phyloP scores from a whole-genome alignment of 2,329 filamentous ascomycete species.

The Exserohilum rostratum region DNA sequence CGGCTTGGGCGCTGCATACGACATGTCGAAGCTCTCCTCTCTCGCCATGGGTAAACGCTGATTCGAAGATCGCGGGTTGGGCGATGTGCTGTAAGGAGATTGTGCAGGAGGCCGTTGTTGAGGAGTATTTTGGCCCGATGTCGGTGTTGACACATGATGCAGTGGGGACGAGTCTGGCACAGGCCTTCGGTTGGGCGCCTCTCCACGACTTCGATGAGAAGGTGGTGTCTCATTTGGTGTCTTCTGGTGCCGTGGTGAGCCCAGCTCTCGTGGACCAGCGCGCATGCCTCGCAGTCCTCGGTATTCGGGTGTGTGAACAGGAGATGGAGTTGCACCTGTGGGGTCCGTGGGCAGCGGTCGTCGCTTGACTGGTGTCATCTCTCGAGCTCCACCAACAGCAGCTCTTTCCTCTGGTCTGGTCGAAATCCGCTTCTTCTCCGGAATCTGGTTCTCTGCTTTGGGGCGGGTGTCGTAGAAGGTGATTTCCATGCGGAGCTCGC shows the following conservation, averaged over 20 bases:
- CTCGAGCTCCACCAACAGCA: slow-evolving; percentile 55
- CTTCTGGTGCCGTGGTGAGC: slow-evolving; percentile 42
- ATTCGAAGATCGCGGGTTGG: slow-evolving; percentile 33
- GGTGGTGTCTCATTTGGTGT: slow-evolving; percentile 25
- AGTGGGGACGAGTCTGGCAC: slow-evolving; percentile 35
- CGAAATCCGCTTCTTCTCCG: slow-evolving; percentile 59
- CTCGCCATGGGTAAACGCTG: slow-evolving; percentile 25
- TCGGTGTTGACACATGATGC: slow-evolving; percentile 22
- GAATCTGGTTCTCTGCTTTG: slow-evolving; percentile 72
- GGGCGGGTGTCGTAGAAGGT: slow-evolving; percentile 93
- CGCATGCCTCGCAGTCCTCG: slow-evolving; percentile 38
- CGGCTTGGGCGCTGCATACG: slow-evolving; percentile 45
- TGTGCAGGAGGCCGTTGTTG: slow-evolving; percentile 34
- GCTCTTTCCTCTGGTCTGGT: slow-evolving; percentile 46
- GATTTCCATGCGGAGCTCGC: slow-evolving; percentile 91
- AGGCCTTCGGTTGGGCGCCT: slow-evolving; percentile 38
- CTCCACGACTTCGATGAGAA: slow-evolving; percentile 27
- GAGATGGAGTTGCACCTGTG: slow-evolving; percentile 56
- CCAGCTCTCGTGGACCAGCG: slow-evolving; percentile 43
- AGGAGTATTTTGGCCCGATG: slow-evolving; percentile 32
- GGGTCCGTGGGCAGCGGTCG: slow-evolving; percentile 84
- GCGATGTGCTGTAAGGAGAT: slow-evolving; percentile 28
- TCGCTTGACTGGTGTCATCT: slow-evolving; percentile 73
- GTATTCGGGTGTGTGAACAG: slow-evolving; percentile 37
- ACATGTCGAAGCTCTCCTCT: slow-evolving; percentile 43